phyloP scores from a whole-genome alignment of 2,329 filamentous ascomycete genomes.

The Fusarium subglutinans region DNA sequence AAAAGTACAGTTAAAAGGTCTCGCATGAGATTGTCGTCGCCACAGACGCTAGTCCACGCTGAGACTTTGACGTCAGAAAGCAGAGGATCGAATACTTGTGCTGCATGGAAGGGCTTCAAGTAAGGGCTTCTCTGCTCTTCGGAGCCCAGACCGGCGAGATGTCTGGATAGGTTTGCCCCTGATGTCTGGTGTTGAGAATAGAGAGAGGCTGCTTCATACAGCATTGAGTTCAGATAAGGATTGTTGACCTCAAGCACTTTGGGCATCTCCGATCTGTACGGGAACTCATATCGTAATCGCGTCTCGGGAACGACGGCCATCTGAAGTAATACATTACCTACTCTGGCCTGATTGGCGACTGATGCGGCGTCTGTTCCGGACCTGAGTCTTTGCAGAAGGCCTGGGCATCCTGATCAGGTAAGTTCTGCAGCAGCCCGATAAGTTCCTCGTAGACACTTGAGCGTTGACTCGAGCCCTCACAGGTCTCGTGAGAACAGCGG shows the following conservation, averaged over 20 bases:
- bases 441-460: conserved; percentile 28
- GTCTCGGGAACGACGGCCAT: conserved; percentile 50
- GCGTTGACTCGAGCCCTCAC: neutral
- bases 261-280: conserved; percentile 44
- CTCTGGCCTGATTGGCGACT: conserved; percentile 48
- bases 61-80: conserved; percentile 45
- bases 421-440: conserved; percentile 15
- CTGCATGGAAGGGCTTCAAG: conserved; percentile 51
- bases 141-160: neutral
- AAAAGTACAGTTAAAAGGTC: conserved; percentile 43
- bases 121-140: conserved; percentile 39
- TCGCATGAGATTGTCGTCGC: conserved; percentile 49
- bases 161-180: neutral
- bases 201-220: conserved; percentile 39
- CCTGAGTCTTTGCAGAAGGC: conserved; percentile 49
- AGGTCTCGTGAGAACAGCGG: neutral
- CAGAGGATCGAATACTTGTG: conserved; percentile 46
- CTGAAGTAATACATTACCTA: conserved; percentile 51
- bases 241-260: conserved; percentile 23
- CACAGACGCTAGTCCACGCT: conserved; percentile 49
- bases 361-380: conserved; percentile 44
- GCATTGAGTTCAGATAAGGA: conserved; percentile 40
- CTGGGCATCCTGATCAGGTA: conserved; percentile 45
- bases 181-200: neutral
- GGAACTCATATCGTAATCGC: conserved; percentile 52